phyloP scores from a whole-genome alignment of 345 rosid species.

The Gossypium raimondii region DNA sequence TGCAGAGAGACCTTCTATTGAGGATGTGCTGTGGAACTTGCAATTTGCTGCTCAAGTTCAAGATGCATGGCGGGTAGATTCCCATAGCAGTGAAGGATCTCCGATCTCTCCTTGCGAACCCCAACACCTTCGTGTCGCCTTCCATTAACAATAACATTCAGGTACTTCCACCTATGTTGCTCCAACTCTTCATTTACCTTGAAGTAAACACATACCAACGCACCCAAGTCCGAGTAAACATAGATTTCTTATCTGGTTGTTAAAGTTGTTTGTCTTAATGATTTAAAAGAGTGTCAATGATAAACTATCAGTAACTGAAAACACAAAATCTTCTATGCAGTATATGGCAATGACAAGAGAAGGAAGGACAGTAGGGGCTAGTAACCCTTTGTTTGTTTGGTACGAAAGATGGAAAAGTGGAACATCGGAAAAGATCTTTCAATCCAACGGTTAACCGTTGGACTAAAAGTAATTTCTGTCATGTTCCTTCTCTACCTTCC shows the following conservation, averaged over 20 bases:
- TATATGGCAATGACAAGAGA: neutral
- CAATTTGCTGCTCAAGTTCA: constrained; percentile 93
- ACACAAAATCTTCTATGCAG: neutral
- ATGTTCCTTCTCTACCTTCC: neutral
- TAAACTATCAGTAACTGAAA: too few species aligned
- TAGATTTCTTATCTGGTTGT: neutral
- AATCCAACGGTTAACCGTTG: too few species aligned
- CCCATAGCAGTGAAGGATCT: constrained; percentile 69
- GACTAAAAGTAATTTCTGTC: too few species aligned
- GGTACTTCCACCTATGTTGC: constrained; percentile 13
- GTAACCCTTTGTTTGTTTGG: neutral
- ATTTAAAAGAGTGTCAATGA: too few species aligned
- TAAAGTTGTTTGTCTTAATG: too few species aligned
- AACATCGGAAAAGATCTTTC: neutral
- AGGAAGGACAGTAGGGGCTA: neutral
- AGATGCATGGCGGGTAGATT: constrained; percentile 52
- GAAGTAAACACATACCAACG: neutral
- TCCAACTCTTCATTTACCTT: neutral
- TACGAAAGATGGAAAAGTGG: neutral
- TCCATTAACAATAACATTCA: constrained; percentile 19
- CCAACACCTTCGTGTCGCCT: constrained; percentile 21
- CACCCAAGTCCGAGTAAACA: neutral
- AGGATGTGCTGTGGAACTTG: constrained; percentile 92
- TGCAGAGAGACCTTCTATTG: constrained; percentile 67
- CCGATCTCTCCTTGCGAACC: constrained; percentile 37